These are phyloP conservation scores for Vigna unguiculata DNA, from an alignment of 306 rosid genomes.

Conservation along the genomic window DNA sequence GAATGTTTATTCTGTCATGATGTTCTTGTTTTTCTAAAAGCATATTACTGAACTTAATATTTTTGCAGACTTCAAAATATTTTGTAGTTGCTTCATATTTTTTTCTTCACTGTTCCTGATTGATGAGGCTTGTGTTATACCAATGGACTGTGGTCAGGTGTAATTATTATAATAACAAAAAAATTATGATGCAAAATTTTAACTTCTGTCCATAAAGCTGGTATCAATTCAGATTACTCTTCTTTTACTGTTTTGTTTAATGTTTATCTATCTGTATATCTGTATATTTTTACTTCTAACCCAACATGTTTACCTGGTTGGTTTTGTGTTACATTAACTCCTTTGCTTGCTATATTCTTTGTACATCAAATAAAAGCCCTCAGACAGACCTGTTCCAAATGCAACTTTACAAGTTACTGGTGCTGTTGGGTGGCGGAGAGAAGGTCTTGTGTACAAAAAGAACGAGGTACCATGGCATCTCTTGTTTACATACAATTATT, in stretches of 20 bases:
- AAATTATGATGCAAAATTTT: background rate
- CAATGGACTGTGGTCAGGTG: background rate
- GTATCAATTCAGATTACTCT: background rate
- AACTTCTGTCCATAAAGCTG: slow-evolving; percentile 15
- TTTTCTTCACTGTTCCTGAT: slow-evolving; percentile 3
- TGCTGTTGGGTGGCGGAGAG: slow-evolving; percentile 98
- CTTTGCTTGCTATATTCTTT: slow-evolving; percentile 16
- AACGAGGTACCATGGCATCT: slow-evolving; percentile 67
- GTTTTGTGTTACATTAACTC: slow-evolving; percentile 30
- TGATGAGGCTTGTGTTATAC: slow-evolving; percentile 7
- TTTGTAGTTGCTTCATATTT: slow-evolving; percentile 25
- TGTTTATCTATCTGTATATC: background rate
- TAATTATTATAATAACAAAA: background rate
- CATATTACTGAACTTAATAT: background rate
- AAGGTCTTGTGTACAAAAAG: slow-evolving; percentile 92
- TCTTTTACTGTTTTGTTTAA: background rate
- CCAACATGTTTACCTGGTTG: slow-evolving; percentile 12
- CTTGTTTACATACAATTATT: slow-evolving; percentile 19
- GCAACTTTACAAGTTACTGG: slow-evolving; percentile 97
- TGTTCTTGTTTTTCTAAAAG: slow-evolving; percentile 6
- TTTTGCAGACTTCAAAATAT: background rate
- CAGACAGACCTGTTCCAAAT: slow-evolving; percentile 87
- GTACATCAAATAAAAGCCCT: slow-evolving; percentile 47
- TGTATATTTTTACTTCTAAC: background rate
- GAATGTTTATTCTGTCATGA: background rate